A percentile compares a stretch with the other conserved stretches of the same genome.
Evolutionary conservation across 1,284 basidiomycete species (phyloP).

Genomic region (Rugosomyces carneus): DNA sequence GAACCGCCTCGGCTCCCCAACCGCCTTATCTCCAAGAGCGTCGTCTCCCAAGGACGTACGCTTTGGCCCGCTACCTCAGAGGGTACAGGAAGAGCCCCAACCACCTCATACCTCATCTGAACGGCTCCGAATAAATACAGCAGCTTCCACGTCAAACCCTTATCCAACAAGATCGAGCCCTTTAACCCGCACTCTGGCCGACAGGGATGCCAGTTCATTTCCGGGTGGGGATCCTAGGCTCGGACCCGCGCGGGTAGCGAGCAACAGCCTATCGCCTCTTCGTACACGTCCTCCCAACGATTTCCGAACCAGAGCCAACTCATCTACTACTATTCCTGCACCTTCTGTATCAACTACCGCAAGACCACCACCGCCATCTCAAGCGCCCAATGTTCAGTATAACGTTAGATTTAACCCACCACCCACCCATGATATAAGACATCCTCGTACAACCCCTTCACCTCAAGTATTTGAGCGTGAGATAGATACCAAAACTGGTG

Average conservation of each 20-base stretch:
- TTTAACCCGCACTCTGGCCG: conserved; percentile 21
- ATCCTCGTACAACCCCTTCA: conserved; percentile 5
- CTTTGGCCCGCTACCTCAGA: conserved; percentile 11
- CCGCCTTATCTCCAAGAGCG: conserved; percentile 13
- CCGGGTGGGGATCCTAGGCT: conserved; percentile 10
- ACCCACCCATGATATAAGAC: conserved; percentile 2
- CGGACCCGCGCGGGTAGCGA: conserved; percentile 4
- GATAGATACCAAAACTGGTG: conserved; percentile 69
- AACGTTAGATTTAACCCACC: conserved; percentile 2
- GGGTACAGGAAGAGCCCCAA: conserved; percentile 14
- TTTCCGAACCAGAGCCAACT: conserved; percentile 12
- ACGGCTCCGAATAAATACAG: conserved; percentile 24
- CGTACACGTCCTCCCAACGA: conserved; percentile 17
- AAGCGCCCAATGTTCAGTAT: conserved; percentile 3
- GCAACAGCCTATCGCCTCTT: conserved; percentile 13
- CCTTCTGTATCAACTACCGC: conserved; percentile 4
- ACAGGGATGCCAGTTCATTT: conserved; percentile 10
- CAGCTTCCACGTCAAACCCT: conserved; percentile 14
- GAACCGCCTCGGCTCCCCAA: conserved; percentile 24
- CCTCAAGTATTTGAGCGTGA: conserved; percentile 23
- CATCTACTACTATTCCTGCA: conserved; percentile 5
- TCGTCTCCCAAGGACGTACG: conserved; percentile 12
- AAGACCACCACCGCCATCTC: conserved; percentile 7
- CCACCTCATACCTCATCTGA: conserved; percentile 19
- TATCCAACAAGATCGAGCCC: conserved; percentile 28